phyloP scores from a whole-genome alignment of 768 basidiomycete species.

The Termitomyces sp. region DNA sequence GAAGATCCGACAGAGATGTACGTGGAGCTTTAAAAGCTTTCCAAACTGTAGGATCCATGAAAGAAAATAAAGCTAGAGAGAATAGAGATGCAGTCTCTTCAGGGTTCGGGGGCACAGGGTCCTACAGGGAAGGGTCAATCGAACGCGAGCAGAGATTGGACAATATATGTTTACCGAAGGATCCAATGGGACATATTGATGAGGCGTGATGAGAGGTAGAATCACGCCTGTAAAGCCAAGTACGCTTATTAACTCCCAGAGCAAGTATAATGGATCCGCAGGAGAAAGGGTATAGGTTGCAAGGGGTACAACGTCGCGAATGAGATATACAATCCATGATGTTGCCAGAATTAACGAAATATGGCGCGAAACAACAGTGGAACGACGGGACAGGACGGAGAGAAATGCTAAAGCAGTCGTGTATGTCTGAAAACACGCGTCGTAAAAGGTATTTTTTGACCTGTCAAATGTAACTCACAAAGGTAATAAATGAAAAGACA shows the following conservation, averaged over 20 bases:
- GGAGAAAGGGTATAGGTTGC: conserved; percentile 46
- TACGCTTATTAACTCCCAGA: conserved; percentile 48
- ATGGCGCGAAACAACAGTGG: conserved; percentile 3
- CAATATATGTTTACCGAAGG: conserved; percentile 24
- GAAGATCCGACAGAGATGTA: conserved; percentile 44
- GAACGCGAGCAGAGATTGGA: background rate
- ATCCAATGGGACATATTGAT: conserved; percentile 53
- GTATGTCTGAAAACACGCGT: conserved; percentile 1
- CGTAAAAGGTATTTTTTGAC: background rate
- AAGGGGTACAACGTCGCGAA: conserved; percentile 54
- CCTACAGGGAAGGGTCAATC: conserved; percentile 14
- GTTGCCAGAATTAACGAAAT: background rate
- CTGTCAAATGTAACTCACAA: background rate
- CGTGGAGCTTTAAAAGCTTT: conserved; percentile 37
- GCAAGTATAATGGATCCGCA: conserved; percentile 36
- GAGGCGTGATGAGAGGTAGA: conserved; percentile 50
- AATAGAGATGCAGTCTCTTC: conserved; percentile 46
- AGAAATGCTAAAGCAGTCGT: conserved; percentile 5
- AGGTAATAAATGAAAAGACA: background rate
- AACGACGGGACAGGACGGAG: background rate
- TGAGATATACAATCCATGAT: conserved; percentile 33
- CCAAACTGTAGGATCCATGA: conserved; percentile 48
- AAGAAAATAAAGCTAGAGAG: conserved; percentile 38
- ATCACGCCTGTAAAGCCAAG: conserved; percentile 35
- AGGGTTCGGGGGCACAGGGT: conserved; percentile 30